phyloP scores from a whole-genome alignment of 768 basidiomycete genomes.

The Chalciporus piperatus region DNA sequence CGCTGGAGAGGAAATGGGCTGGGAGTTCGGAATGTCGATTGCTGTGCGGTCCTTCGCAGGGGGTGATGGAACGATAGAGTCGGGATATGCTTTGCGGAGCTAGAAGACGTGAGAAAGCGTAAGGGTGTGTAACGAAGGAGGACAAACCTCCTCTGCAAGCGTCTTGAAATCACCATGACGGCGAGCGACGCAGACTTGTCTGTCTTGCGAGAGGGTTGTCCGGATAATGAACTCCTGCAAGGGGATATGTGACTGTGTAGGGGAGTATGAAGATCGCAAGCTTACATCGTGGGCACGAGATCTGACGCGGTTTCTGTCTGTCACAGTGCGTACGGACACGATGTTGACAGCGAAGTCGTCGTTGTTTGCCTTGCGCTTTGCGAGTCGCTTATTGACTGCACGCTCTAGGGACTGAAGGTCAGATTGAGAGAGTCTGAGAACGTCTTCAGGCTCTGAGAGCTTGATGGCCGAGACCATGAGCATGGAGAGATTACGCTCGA shows the following conservation, averaged over 20 bases:
- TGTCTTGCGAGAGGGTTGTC: conserved; percentile 67
- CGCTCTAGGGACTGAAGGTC: conserved; percentile 80
- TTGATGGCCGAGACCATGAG: conserved; percentile 82
- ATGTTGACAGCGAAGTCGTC: conserved; percentile 88
- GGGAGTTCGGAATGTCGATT: conserved; percentile 44
- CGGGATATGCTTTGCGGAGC: conserved; percentile 86
- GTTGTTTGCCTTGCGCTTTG: conserved; percentile 42
- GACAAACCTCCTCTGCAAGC: conserved; percentile 73
- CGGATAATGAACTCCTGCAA: conserved; percentile 91
- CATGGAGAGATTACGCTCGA: conserved; percentile 82
- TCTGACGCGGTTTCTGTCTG: conserved; percentile 82
- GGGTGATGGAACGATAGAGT: conserved; percentile 75
- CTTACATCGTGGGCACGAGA: conserved; percentile 84
- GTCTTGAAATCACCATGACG: conserved; percentile 95
- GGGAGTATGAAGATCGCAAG: conserved; percentile 8
- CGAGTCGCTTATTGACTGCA: conserved; percentile 62
- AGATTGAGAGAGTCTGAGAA: conserved; percentile 82
- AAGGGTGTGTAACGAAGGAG: neutral
- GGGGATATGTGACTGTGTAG: neutral
- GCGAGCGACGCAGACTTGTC: conserved; percentile 85
- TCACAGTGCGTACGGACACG: conserved; percentile 78
- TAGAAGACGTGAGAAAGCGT: conserved; percentile 32
- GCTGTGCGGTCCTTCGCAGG: conserved; percentile 86
- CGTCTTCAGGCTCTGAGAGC: conserved; percentile 80
- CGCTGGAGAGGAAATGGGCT: neutral